These are phyloP conservation scores for Dioscorea alata DNA, from an alignment of 106 monocot species.

Conservation along the genomic window DNA sequence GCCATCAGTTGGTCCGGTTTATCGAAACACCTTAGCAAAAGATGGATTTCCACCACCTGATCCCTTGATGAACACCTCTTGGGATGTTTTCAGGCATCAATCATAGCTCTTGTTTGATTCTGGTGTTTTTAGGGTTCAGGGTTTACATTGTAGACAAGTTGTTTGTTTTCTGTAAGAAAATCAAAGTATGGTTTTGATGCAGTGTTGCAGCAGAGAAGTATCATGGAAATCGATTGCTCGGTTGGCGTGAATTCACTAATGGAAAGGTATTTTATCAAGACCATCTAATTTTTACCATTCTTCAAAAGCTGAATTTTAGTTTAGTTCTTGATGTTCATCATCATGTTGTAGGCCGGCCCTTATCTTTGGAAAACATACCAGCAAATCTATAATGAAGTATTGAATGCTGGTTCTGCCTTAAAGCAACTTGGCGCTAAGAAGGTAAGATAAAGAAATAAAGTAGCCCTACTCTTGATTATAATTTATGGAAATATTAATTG, in stretches of 20 bases:
- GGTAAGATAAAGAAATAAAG: slow-evolving; percentile 24
- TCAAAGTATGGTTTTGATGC: slow-evolving; percentile 3
- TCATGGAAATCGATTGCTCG: slow-evolving; percentile 75
- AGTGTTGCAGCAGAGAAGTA: slow-evolving; percentile 64
- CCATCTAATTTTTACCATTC: too few relatives aligned
- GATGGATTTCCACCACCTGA: slow-evolving; percentile 59
- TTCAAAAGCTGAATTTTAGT: background rate
- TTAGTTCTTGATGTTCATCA: background rate
- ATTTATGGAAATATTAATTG: background rate
- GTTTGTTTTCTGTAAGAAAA: background rate
- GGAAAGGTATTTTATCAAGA: slow-evolving; percentile 41
- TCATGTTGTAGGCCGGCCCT: slow-evolving; percentile 41
- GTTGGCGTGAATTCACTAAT: slow-evolving; percentile 67
- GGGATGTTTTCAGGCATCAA: slow-evolving; percentile 79
- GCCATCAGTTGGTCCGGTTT: slow-evolving; percentile 66
- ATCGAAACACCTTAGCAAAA: slow-evolving; percentile 55
- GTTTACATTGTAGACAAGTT: too few relatives aligned
- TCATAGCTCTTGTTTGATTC: too few relatives aligned
- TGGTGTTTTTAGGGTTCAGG: too few relatives aligned
- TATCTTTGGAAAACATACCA: slow-evolving; percentile 88
- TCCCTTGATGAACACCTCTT: slow-evolving; percentile 67
- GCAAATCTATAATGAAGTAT: slow-evolving; percentile 71
- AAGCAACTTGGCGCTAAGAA: slow-evolving; percentile 54
- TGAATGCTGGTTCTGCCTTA: slow-evolving; percentile 76
- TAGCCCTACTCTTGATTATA: background rate